Evolutionary conservation across 345 rosid genomes (phyloP).

Genomic region (Nasturtium officinale): DNA sequence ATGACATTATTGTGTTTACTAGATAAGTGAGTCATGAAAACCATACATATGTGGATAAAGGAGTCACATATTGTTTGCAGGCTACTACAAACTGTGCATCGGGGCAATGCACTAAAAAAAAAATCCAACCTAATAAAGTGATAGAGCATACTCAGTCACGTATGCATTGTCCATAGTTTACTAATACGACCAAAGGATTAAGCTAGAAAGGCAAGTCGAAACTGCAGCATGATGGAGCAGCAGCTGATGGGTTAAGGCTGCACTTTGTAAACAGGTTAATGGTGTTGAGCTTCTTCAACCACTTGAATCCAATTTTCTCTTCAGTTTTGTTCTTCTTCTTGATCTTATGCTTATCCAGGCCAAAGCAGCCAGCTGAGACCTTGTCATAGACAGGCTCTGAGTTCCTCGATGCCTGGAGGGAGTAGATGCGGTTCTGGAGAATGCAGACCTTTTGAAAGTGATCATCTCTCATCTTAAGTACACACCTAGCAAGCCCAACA

Average conservation of each 20-base stretch:
- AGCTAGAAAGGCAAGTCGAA: constrained; percentile 30
- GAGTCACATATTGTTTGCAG: constrained; percentile 25
- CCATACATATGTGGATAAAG: constrained; percentile 31
- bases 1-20: constrained; percentile 36
- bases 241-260: constrained; percentile 37
- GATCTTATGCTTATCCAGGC: constrained; percentile 60
- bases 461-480: constrained; percentile 72
- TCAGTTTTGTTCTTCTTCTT: constrained; percentile 40
- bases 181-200: constrained; percentile 22
- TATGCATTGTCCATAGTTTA: constrained; percentile 24
- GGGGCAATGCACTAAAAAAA: constrained; percentile 33
- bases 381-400: constrained; percentile 37
- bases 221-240: constrained; percentile 40
- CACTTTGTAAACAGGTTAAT: constrained; percentile 34
- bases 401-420: constrained; percentile 47
- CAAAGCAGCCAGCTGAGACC: constrained; percentile 43
- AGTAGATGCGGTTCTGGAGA: constrained; percentile 50
- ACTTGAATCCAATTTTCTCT: constrained; percentile 42
- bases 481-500: constrained; percentile 57
- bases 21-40: constrained; percentile 42
- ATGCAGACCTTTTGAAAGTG: constrained; percentile 50
- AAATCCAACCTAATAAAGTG: neutral
- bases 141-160: constrained; percentile 19
- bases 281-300: constrained; percentile 39
- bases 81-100: constrained; percentile 36